phyloP scores from a whole-genome alignment of 106 monocot genomes.

The Alisma plantagoaquatica region DNA sequence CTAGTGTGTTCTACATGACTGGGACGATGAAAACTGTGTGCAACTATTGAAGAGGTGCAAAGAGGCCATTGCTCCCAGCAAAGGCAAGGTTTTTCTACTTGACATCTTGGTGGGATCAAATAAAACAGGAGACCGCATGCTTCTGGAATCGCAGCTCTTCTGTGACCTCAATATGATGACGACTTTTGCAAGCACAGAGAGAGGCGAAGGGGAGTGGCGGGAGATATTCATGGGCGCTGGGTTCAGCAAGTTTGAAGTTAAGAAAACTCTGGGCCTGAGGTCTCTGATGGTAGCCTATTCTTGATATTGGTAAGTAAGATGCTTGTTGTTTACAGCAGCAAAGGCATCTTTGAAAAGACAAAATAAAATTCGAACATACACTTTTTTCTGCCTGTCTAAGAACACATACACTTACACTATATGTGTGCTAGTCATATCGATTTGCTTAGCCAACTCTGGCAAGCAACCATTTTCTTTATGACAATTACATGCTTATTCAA shows the following conservation, averaged over 20 bases:
- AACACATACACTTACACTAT: too few species aligned
- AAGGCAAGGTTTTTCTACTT: neutral
- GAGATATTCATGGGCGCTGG: neutral
- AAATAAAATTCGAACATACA: too few species aligned
- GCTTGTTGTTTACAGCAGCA: too few species aligned
- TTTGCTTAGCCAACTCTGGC: too few species aligned
- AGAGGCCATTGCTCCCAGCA: neutral
- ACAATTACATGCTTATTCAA: too few species aligned
- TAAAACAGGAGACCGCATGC: too few species aligned
- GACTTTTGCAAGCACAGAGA: neutral
- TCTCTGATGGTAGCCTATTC: neutral
- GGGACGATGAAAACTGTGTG: constrained; percentile 2
- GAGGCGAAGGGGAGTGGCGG: neutral
- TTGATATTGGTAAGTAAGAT: too few species aligned
- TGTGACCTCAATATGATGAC: neutral
- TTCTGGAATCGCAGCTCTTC: neutral
- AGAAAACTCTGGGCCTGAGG: neutral
- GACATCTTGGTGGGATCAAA: neutral
- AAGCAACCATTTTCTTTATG: too few species aligned
- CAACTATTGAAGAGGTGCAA: constrained; percentile 3
- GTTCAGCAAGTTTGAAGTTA: neutral
- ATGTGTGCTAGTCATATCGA: too few species aligned
- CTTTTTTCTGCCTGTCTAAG: too few species aligned
- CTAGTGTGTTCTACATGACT: constrained; percentile 3
- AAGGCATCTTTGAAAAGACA: too few species aligned